Evolutionary conservation across 176 grass and related monocot species (phyloP).

Genomic region (Bothriochloa decipiens): DNA sequence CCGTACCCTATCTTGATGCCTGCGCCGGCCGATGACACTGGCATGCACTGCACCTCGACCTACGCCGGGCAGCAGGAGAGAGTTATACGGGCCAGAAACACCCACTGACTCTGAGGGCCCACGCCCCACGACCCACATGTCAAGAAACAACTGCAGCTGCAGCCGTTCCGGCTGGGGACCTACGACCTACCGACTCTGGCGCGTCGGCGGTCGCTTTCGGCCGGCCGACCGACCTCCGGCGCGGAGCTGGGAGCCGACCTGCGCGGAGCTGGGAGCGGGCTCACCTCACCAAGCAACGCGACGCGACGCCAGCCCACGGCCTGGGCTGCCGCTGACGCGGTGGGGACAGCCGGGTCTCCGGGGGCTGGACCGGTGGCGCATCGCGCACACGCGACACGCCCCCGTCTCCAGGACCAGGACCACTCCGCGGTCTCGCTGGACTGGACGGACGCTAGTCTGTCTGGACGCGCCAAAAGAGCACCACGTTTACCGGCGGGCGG

Average conservation of each 20-base stretch:
- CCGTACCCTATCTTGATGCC: not conserved
- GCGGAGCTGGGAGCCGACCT: not conserved
- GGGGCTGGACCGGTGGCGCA: not conserved
- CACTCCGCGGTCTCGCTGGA: not conserved
- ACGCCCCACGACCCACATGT: not conserved
- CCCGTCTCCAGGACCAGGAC: not conserved
- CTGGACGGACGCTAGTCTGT: no score
- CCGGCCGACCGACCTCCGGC: constrained; percentile 2
- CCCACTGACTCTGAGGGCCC: not conserved
- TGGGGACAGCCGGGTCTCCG: not conserved
- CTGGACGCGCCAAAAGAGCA: not conserved
- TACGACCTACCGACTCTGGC: not conserved
- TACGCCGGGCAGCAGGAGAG: not conserved
- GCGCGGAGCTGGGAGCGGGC: no score
- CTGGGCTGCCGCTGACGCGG: not conserved
- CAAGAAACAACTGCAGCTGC: not conserved
- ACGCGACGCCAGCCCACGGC: not conserved
- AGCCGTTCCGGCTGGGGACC: not conserved
- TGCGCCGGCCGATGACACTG: no score
- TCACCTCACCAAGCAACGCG: not conserved
- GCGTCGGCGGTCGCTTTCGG: constrained; percentile 43
- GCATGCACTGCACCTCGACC: not conserved
- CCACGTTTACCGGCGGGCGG: not conserved
- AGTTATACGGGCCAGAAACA: not conserved
- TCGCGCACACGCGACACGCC: not conserved